phyloP scores from a whole-genome alignment of 2,329 filamentous ascomycete genomes.

The Nakataea oryzae region DNA sequence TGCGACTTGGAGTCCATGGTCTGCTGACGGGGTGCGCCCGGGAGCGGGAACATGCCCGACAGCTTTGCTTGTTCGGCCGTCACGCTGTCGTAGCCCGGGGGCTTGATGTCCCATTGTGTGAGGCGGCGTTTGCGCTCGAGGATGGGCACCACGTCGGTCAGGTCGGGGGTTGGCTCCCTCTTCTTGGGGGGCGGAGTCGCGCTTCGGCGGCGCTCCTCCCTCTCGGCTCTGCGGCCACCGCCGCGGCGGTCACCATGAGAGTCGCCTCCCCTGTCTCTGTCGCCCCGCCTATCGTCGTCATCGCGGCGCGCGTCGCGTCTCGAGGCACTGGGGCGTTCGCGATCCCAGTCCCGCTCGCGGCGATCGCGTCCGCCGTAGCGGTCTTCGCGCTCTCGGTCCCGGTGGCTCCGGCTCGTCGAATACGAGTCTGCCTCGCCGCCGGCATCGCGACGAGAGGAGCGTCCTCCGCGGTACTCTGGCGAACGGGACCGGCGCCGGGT shows the following conservation, averaged over 20 bases:
- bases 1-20: constrained; percentile 91
- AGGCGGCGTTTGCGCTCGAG: constrained; percentile 80
- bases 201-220: constrained; percentile 59
- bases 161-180: constrained; percentile 88
- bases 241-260: constrained; percentile 27
- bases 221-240: constrained; percentile 30
- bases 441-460: constrained; percentile 58
- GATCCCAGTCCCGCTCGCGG: constrained; percentile 51
- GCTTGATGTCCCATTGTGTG: constrained; percentile 99
- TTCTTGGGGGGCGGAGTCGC: constrained; percentile 77
- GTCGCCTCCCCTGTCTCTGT: constrained; percentile 43
- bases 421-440: constrained; percentile 69
- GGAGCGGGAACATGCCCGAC: constrained; percentile 97
- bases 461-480: constrained; percentile 60
- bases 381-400: constrained; percentile 88
- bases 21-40: constrained; percentile 87
- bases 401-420: constrained; percentile 84
- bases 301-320: constrained; percentile 55
- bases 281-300: constrained; percentile 52
- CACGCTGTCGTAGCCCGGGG: constrained; percentile 94
- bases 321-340: constrained; percentile 27
- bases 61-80: constrained; percentile 97
- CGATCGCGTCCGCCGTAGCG: constrained; percentile 60
- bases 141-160: constrained; percentile 76
- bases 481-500: constrained; percentile 77